These are phyloP conservation scores for Solanum ossicruentum DNA, from an alignment of 257 asterid genomes.

Conservation along the genomic window DNA sequence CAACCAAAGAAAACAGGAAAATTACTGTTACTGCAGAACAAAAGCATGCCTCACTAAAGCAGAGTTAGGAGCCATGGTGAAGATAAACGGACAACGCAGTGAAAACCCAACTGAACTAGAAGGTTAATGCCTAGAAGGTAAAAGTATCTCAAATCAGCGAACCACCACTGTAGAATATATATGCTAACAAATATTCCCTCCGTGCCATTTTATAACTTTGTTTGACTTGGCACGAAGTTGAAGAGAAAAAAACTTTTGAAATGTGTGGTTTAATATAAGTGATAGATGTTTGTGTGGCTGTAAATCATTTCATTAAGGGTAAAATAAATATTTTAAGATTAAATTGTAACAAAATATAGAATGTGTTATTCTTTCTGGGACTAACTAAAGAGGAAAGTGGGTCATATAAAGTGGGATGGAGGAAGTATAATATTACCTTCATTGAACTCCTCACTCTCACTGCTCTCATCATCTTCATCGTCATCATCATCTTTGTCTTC, in stretches of 20 bases:
- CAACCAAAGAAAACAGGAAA: not conserved
- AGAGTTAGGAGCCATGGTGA: not conserved
- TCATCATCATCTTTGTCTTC: slow-evolving; percentile 9
- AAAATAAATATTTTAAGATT: too few relatives aligned
- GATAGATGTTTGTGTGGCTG: not conserved
- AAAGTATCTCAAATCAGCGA: not conserved
- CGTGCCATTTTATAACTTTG: too few relatives aligned
- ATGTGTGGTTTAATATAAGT: not conserved
- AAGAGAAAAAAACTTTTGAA: not conserved
- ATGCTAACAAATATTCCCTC: not conserved
- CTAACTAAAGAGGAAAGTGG: not conserved
- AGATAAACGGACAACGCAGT: not conserved
- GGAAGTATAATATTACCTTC: slow-evolving; percentile 43
- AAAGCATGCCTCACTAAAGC: not conserved
- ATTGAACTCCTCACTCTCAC: slow-evolving; percentile 50
- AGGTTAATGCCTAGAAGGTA: not conserved
- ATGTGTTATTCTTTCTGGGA: not conserved
- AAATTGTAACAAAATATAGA: too few relatives aligned
- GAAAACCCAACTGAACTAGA: not conserved
- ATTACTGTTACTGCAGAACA: not conserved
- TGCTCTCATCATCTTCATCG: slow-evolving; percentile 19
- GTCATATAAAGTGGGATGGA: not conserved
- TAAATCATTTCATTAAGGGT: not conserved
- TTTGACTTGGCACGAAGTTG: not conserved
- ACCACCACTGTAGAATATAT: not conserved